Evolutionary conservation across 1,284 basidiomycete genomes (phyloP).

Genomic region (Entoloma clypeatum): DNA sequence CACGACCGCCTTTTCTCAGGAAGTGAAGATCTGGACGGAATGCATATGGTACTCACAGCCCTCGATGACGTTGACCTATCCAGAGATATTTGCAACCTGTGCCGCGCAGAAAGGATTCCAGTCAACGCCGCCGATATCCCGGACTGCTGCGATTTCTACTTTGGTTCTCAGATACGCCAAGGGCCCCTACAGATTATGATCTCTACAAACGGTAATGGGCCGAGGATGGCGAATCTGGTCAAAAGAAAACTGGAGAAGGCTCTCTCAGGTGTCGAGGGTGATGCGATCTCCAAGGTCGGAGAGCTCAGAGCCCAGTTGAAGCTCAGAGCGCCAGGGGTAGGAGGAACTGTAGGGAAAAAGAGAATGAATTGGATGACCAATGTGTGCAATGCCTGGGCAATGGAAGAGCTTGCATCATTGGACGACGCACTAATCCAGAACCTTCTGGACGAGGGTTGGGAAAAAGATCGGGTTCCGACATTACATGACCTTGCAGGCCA

Average conservation of each 20-base stretch:
- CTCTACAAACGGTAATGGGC: conserved; percentile 92
- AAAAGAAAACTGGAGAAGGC: conserved; percentile 65
- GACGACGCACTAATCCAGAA: conserved; percentile 58
- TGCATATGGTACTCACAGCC: conserved; percentile 93
- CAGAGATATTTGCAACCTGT: conserved; percentile 68
- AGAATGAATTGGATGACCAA: conserved; percentile 97
- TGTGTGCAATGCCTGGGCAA: conserved; percentile 81
- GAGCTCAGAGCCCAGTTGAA: conserved; percentile 64
- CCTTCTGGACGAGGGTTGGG: conserved; percentile 70
- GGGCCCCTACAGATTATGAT: conserved; percentile 96
- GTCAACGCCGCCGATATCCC: conserved; percentile 98
- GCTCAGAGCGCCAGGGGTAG: conserved; percentile 71
- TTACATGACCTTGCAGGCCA: conserved; percentile 42
- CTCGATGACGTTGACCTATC: conserved; percentile 82
- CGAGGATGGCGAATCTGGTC: conserved; percentile 86
- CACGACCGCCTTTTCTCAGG: conserved; percentile 65
- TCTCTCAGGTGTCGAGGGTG: conserved; percentile 72
- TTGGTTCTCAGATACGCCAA: conserved; percentile 88
- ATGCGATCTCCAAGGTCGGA: conserved; percentile 82
- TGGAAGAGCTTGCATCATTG: conserved; percentile 71
- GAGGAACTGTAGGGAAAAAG: conserved; percentile 65
- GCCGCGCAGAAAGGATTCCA: conserved; percentile 70
- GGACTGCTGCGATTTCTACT: conserved; percentile 95
- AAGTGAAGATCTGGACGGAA: conserved; percentile 53
- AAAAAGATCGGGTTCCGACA: conserved; percentile 49